phyloP scores from a whole-genome alignment of 225 moss, liverwort and hornwort genomes.

The Thuidium tamariscinum region DNA sequence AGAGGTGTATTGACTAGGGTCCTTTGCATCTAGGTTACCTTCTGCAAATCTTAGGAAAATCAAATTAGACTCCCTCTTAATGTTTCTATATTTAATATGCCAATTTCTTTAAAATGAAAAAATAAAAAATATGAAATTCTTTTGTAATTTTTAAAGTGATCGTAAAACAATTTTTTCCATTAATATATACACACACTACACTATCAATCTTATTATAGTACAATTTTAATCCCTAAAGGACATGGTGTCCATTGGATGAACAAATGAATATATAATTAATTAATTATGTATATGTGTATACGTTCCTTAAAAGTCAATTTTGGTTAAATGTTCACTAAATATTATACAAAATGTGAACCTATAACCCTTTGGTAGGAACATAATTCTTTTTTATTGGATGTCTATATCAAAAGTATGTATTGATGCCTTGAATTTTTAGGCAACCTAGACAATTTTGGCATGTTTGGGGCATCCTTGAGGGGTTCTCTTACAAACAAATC shows the following conservation, averaged over 20 bases:
- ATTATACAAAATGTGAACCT: not conserved
- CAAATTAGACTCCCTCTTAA: not conserved
- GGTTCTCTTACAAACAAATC: too few relatives aligned
- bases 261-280: too few relatives aligned
- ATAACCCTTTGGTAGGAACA: too few relatives aligned
- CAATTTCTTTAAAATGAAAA: rapidly evolving
- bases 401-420: too few relatives aligned
- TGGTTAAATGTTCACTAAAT: not conserved
- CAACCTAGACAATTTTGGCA: too few relatives aligned
- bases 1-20: too few relatives aligned
- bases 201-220: rapidly evolving
- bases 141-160: not conserved
- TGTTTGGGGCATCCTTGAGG: too few relatives aligned
- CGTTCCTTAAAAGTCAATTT: not conserved
- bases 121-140: too few relatives aligned
- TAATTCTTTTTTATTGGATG: rapidly evolving
- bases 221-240: too few relatives aligned
- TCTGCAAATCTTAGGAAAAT: not conserved
- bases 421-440: too few relatives aligned
- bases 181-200: not conserved
- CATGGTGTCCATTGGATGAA: not conserved
- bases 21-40: not conserved
- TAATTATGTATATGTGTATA: too few relatives aligned
- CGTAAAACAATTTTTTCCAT: rapidly evolving
- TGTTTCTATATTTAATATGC: not conserved